Conservation (phyloP, 495 filamentous ascomycete genomes). For the Neurospora africana region DNA sequence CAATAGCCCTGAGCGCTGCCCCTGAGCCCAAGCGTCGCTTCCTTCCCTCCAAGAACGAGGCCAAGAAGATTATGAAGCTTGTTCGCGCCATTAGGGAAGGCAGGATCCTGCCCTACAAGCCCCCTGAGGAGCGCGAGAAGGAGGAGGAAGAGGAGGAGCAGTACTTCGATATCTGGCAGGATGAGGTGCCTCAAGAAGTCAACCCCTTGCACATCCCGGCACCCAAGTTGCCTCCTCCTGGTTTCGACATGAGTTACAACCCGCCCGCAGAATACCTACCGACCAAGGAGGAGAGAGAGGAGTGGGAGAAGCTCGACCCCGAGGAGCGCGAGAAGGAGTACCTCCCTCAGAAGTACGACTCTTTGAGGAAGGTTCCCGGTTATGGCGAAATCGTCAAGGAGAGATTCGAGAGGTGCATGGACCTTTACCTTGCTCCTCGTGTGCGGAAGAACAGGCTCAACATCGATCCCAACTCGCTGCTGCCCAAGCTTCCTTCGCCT, state of each 20-base stretch:
- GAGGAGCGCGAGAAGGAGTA: constrained; percentile 89
- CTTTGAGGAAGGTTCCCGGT: constrained; percentile 85
- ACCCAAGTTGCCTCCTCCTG: constrained; percentile 85
- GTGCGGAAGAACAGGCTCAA: constrained; percentile 89
- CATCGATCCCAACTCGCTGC: constrained; percentile 86
- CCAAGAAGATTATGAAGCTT: constrained; percentile 95
- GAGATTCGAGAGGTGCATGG: constrained; percentile 88
- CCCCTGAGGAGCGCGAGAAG: constrained; percentile 62
- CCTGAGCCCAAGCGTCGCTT: constrained; percentile 95
- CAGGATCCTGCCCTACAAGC: constrained; percentile 82
- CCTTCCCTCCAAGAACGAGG: constrained; percentile 94
- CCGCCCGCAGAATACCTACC: constrained; percentile 94
- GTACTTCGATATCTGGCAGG: constrained; percentile 87
- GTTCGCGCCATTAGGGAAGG: constrained; percentile 92
- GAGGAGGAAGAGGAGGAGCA: constrained; percentile 56
- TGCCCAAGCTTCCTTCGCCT: constrained; percentile 90
- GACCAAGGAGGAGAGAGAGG: constrained; percentile 67
- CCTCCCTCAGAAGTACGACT: constrained; percentile 66
- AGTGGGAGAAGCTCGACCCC: constrained; percentile 81
- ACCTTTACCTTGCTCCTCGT: constrained; percentile 88
- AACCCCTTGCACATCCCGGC: constrained; percentile 95
- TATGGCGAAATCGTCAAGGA: constrained; percentile 87
- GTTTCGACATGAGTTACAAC: constrained; percentile 91
- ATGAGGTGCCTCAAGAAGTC: constrained; percentile 72
- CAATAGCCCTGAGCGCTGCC: constrained; percentile 63